Percentiles rank a stretch among this genome's conserved stretches.
Evolutionary conservation across 345 rosid species (phyloP).

Genomic region (Aquilaria malaccensis): DNA sequence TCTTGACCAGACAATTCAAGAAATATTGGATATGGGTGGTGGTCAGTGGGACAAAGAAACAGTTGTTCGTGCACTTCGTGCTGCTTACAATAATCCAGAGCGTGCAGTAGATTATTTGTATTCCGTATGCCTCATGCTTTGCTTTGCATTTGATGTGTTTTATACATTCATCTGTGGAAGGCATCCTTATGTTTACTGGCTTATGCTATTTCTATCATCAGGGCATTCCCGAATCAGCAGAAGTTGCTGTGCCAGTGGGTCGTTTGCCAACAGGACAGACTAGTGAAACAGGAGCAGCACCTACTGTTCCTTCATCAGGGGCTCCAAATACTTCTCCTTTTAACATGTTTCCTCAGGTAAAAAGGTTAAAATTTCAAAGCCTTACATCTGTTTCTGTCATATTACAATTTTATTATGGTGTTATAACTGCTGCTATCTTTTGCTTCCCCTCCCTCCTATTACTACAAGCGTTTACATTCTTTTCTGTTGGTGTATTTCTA

Average conservation of each 20-base stretch:
- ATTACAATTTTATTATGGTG: too few species aligned
- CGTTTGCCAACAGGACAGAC: slow-evolving; percentile 36
- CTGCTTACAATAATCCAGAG: slow-evolving; percentile 97
- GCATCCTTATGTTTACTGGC: too few species aligned
- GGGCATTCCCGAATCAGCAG: slow-evolving; percentile 92
- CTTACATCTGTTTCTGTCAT: neutral
- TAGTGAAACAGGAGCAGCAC: slow-evolving; percentile 45
- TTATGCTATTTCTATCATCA: slow-evolving; percentile 29
- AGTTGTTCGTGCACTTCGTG: slow-evolving; percentile 89
- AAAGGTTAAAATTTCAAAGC: slow-evolving; percentile 2
- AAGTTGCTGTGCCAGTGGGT: slow-evolving; percentile 66
- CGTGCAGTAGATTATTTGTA: slow-evolving; percentile 97
- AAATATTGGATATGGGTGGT: slow-evolving; percentile 93
- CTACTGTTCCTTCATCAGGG: slow-evolving; percentile 48
- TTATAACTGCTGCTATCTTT: too few species aligned
- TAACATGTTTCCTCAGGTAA: slow-evolving; percentile 95
- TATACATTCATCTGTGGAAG: too few species aligned
- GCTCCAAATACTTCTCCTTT: slow-evolving; percentile 94
- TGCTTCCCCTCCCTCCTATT: neutral
- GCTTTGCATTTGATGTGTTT: neutral
- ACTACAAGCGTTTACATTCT: neutral
- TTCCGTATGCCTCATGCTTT: slow-evolving; percentile 42
- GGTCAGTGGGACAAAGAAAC: slow-evolving; percentile 97
- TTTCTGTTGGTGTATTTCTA: slow-evolving; percentile 19
- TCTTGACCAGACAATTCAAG: slow-evolving; percentile 73